These are phyloP conservation scores for Hypoxylon lenormandii DNA, from an alignment of 495 filamentous ascomycete species.

Conservation along the genomic window DNA sequence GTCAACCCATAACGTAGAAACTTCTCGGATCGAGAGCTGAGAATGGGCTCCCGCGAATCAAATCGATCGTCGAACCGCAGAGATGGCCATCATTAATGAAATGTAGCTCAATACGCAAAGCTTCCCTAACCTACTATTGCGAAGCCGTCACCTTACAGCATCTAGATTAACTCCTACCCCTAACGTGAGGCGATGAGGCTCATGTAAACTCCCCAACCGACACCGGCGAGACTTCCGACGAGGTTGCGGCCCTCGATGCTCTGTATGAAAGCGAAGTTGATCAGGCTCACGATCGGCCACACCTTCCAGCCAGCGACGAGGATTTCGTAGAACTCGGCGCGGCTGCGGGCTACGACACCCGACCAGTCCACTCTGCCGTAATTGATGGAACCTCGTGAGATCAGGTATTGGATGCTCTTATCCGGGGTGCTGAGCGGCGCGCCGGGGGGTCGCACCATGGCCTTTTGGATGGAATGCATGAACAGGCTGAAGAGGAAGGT, in stretches of 20 bases:
- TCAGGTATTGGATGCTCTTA: constrained; percentile 34
- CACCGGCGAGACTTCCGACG: constrained; percentile 80
- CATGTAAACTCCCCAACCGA: constrained; percentile 89
- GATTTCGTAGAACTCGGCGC: constrained; percentile 74
- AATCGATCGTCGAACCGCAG: too few species aligned
- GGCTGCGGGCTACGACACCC: constrained; percentile 49
- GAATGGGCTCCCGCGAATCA: too few species aligned
- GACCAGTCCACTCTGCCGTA: constrained; percentile 52
- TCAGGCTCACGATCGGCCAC: constrained; percentile 82
- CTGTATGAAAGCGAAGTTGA: constrained; percentile 81
- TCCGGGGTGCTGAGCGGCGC: constrained; percentile 43
- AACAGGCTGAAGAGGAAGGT: constrained; percentile 75
- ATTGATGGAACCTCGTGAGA: constrained; percentile 46
- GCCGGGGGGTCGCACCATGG: constrained; percentile 50
- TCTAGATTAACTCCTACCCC: neutral
- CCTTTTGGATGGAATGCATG: constrained; percentile 56
- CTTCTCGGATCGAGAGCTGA: too few species aligned
- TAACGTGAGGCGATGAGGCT: constrained; percentile 70
- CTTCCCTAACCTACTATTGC: neutral
- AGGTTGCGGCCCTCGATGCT: constrained; percentile 80
- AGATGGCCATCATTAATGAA: too few species aligned
- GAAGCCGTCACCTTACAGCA: neutral
- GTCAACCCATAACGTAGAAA: too few species aligned
- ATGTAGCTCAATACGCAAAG: neutral
- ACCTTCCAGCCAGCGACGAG: constrained; percentile 80